These are phyloP conservation scores for Trichoderma semiorbis DNA, from an alignment of 2,329 filamentous ascomycete genomes.

Conservation along the genomic window DNA sequence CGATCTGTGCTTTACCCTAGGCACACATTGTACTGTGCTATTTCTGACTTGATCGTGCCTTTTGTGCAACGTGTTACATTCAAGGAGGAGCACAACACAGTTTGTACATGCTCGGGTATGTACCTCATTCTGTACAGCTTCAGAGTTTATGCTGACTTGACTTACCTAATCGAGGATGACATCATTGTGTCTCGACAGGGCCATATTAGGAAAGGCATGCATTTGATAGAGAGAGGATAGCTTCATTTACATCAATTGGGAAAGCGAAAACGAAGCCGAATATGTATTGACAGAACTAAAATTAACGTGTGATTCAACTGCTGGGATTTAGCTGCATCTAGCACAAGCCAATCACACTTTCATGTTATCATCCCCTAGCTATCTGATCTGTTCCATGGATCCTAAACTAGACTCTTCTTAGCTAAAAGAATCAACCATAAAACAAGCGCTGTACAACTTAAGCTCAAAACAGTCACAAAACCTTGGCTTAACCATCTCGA, in stretches of 20 bases:
- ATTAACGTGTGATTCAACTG: too few relatives aligned
- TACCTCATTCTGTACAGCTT: background rate
- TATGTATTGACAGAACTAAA: background rate
- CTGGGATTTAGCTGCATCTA: background rate
- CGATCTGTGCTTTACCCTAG: background rate
- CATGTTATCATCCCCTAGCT: background rate
- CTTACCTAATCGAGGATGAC: background rate
- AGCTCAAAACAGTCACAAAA: background rate
- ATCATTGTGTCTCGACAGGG: background rate
- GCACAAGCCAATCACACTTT: background rate
- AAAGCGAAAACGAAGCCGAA: background rate
- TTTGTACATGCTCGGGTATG: background rate
- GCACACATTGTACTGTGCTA: background rate
- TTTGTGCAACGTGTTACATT: background rate
- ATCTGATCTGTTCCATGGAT: background rate
- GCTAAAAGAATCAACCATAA: background rate
- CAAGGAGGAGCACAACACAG: background rate
- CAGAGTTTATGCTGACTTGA: background rate
- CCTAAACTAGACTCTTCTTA: background rate
- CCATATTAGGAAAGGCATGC: background rate
- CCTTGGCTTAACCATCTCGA: background rate
- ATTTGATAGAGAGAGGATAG: background rate
- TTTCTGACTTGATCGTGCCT: background rate
- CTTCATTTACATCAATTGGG: background rate
- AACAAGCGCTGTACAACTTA: background rate